Percentiles rank a stretch among this genome's conserved stretches.
Conservation (phyloP, 2,329 filamentous ascomycete genomes). For the Blastomyces emzantsi region DNA sequence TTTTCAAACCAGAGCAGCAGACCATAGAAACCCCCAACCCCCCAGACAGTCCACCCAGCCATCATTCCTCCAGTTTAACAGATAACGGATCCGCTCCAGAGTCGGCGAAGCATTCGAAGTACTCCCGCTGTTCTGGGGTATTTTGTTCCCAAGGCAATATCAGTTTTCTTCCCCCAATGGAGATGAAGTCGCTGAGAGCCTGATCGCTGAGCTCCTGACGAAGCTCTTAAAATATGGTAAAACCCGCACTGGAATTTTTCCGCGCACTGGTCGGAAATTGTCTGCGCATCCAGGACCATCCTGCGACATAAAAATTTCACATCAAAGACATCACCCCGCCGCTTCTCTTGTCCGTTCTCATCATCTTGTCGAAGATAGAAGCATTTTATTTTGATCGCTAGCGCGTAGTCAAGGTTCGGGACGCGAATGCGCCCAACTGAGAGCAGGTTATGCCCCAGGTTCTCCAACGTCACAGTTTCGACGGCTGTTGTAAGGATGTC, state of each 20-base stretch:
- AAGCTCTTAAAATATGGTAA: constrained; percentile 2
- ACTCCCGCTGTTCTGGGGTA: not conserved
- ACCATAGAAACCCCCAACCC: too few species aligned
- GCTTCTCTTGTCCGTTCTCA: not conserved
- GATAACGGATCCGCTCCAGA: not conserved
- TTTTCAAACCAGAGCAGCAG: not conserved
- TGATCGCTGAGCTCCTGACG: not conserved
- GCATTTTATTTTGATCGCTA: not conserved
- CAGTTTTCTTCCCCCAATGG: not conserved
- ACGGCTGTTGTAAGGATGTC: constrained; percentile 23
- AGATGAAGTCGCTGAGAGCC: not conserved
- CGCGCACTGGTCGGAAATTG: not conserved
- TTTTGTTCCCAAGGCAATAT: not conserved
- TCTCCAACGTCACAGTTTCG: constrained; percentile 13
- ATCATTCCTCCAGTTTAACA: not conserved
- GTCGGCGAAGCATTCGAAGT: not conserved
- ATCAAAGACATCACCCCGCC: not conserved
- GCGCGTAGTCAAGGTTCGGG: not conserved
- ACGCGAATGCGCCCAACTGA: not conserved
- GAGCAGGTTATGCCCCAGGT: not conserved
- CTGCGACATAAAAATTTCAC: not conserved
- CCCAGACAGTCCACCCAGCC: not conserved
- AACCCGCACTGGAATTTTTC: not conserved
- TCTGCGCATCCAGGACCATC: not conserved
- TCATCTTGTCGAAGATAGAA: not conserved